Evolutionary conservation across 768 basidiomycete species (phyloP).

Genomic region (Phanerodontia chrysosporium): DNA sequence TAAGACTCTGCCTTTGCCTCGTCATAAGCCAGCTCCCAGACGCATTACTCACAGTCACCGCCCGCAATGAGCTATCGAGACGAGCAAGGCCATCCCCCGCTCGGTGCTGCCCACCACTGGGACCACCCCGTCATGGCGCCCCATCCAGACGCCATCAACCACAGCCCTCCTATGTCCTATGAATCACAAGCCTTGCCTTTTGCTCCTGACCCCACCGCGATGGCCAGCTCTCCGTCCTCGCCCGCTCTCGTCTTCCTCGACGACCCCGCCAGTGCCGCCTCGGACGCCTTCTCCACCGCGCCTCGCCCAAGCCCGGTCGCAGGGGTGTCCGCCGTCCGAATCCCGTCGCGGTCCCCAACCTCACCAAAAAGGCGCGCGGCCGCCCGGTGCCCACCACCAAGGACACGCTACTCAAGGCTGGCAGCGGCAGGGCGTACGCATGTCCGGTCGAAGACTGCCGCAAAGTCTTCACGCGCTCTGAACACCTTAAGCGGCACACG

Average conservation of each 20-base stretch:
- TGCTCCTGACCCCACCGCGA: background rate
- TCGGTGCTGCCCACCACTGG: background rate
- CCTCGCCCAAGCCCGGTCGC: background rate
- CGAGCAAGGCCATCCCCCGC: background rate
- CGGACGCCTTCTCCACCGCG: background rate
- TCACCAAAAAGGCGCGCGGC: slow-evolving; percentile 49
- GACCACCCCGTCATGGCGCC: background rate
- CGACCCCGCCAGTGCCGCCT: background rate
- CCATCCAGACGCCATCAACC: slow-evolving; percentile 1
- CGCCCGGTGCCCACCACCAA: slow-evolving; percentile 45
- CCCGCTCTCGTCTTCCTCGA: background rate
- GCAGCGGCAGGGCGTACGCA: slow-evolving; percentile 40
- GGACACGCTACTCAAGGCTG: slow-evolving; percentile 21
- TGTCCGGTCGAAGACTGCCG: slow-evolving; percentile 71
- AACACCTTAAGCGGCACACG: slow-evolving; percentile 82
- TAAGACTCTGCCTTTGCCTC: background rate
- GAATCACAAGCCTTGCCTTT: background rate
- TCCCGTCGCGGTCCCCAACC: slow-evolving; percentile 43
- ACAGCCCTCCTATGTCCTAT: slow-evolving; percentile 1
- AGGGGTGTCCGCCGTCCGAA: slow-evolving; percentile 6
- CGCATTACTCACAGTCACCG: background rate
- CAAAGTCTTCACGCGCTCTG: slow-evolving; percentile 75
- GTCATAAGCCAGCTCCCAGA: background rate
- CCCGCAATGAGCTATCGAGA: slow-evolving; percentile 1
- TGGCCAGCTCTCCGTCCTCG: background rate